Percentiles rank a stretch among this genome's conserved stretches.
These are phyloP conservation scores for Astraeus odoratus DNA, from an alignment of 768 basidiomycete genomes.

Conservation along the genomic window DNA sequence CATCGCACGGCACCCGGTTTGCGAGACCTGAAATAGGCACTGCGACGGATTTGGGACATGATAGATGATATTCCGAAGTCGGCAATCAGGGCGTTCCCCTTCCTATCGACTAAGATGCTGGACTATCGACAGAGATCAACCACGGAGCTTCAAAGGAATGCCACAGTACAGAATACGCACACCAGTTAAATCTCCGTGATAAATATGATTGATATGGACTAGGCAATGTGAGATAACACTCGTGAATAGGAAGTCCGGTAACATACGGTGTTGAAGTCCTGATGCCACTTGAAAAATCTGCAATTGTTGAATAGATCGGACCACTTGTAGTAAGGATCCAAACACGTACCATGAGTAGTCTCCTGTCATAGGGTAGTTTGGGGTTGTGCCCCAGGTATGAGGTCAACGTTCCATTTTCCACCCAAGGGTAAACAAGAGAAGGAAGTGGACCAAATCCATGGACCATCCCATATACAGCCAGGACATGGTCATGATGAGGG, in stretches of 20 bases:
- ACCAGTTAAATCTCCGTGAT: slow-evolving; percentile 8
- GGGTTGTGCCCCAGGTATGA: slow-evolving; percentile 12
- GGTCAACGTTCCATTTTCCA: slow-evolving; percentile 16
- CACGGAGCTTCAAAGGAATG: background rate
- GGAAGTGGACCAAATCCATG: slow-evolving; percentile 20
- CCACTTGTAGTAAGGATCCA: background rate
- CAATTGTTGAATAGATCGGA: background rate
- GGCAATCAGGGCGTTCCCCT: slow-evolving; percentile 7
- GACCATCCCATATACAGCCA: slow-evolving; percentile 16
- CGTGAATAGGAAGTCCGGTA: background rate
- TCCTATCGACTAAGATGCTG: slow-evolving; percentile 4
- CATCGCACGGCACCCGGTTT: slow-evolving; percentile 8
- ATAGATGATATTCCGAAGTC: slow-evolving; percentile 41
- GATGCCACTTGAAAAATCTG: slow-evolving; percentile 27
- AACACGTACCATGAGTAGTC: slow-evolving; percentile 13
- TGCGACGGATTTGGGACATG: slow-evolving; percentile 27
- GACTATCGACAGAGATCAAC: slow-evolving; percentile 2
- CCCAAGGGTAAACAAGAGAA: slow-evolving; percentile 25
- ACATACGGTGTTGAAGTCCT: slow-evolving; percentile 34
- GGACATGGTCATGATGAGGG: slow-evolving; percentile 15
- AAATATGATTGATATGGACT: slow-evolving; percentile 3
- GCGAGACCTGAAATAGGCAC: slow-evolving; percentile 13
- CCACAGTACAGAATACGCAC: background rate
- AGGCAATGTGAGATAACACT: background rate
- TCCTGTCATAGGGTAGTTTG: slow-evolving; percentile 4